A percentile compares a stretch with the other conserved stretches of the same genome.
Evolutionary conservation across 2,329 filamentous ascomycete species (phyloP).

Genomic region (Coniochaeta prunicola): DNA sequence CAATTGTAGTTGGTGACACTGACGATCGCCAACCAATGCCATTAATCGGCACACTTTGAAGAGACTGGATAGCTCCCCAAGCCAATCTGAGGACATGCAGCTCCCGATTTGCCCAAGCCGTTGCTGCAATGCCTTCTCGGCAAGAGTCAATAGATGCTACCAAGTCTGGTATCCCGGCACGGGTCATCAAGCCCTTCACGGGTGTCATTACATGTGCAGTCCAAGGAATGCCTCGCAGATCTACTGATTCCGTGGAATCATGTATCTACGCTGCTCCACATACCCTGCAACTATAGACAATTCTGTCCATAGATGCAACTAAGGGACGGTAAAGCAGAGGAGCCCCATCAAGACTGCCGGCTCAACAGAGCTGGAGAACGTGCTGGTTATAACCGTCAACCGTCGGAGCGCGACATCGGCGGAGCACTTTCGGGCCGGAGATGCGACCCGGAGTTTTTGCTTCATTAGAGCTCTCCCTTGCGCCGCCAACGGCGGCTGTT

Average conservation of each 20-base stretch:
- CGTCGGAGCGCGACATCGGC: background rate
- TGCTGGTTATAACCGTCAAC: background rate
- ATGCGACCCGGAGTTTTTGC: background rate
- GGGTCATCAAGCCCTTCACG: background rate
- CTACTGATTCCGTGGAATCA: background rate
- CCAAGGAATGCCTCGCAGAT: background rate
- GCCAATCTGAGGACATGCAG: background rate
- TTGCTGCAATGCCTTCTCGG: background rate
- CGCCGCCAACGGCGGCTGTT: slow-evolving; percentile 1
- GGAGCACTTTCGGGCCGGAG: background rate
- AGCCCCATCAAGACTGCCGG: too few relatives aligned
- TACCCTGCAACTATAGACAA: too few relatives aligned
- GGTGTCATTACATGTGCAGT: background rate
- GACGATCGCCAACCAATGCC: background rate
- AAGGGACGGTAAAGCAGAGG: background rate
- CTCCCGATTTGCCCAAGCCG: background rate
- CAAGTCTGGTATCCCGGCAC: background rate
- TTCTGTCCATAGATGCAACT: too few relatives aligned
- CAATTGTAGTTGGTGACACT: background rate
- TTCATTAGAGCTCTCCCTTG: background rate
- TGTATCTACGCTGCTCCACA: background rate
- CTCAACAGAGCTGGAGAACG: background rate
- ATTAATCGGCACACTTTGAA: background rate
- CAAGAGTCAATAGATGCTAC: too few relatives aligned
- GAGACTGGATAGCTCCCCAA: background rate